A percentile compares a stretch with the other conserved stretches of the same genome.
phyloP scores from a whole-genome alignment of 23 red algal species.

The Gracilariopsis chorda region DNA sequence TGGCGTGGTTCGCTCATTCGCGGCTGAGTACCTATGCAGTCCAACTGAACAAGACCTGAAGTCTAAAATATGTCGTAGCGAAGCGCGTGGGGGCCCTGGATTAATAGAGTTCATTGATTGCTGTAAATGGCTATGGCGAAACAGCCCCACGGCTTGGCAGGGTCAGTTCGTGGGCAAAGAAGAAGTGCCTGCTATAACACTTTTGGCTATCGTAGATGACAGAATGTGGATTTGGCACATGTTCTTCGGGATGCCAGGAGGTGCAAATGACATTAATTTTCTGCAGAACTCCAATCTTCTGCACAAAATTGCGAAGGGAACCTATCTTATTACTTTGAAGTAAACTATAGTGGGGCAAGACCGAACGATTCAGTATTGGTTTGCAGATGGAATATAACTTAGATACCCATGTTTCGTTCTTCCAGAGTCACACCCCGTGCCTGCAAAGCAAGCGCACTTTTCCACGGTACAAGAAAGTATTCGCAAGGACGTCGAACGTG shows the following conservation, averaged over 20 bases:
- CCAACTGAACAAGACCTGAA: not conserved
- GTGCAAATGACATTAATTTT: slow-evolving; percentile 47
- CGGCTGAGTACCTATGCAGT: slow-evolving; percentile 1
- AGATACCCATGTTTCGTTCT: too few relatives aligned
- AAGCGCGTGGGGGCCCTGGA: slow-evolving; percentile 26
- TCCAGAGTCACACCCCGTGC: too few relatives aligned
- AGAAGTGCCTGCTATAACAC: not conserved
- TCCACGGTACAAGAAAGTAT: too few relatives aligned
- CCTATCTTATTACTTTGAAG: not conserved
- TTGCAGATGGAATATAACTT: too few relatives aligned
- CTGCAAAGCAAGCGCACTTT: too few relatives aligned
- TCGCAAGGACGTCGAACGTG: too few relatives aligned
- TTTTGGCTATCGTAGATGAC: slow-evolving; percentile 45
- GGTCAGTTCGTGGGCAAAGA: slow-evolving; percentile 50
- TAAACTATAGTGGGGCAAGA: too few relatives aligned
- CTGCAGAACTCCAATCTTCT: slow-evolving; percentile 3
- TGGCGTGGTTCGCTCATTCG: not conserved
- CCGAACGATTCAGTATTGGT: too few relatives aligned
- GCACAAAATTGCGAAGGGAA: not conserved
- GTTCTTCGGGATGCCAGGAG: slow-evolving; percentile 22
- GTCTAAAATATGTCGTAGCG: not conserved
- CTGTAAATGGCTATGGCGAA: slow-evolving; percentile 31
- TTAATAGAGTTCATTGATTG: slow-evolving; percentile 48
- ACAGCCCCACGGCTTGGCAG: slow-evolving; percentile 4
- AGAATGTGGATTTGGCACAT: slow-evolving; percentile 50